A percentile compares a stretch with the other conserved stretches of the same genome.
Evolutionary conservation across 495 filamentous ascomycete genomes (phyloP).

Genomic region (Talaromyces ruber): DNA sequence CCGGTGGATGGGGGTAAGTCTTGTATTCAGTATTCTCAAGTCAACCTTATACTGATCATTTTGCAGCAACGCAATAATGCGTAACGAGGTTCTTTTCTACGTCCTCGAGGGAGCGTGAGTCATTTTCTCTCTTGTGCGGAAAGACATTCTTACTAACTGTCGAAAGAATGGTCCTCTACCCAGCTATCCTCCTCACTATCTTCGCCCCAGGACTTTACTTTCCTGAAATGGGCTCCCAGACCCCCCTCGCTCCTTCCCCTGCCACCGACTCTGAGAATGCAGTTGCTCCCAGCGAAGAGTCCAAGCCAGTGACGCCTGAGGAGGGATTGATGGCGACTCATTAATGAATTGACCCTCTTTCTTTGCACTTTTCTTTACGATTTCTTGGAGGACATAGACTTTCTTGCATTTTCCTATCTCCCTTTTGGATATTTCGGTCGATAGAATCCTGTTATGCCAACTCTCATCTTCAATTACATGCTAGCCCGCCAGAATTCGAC

Average conservation of each 20-base stretch:
- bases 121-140: background rate
- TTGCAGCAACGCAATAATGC: conserved; percentile 50
- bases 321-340: background rate
- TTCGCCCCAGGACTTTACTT: conserved; percentile 44
- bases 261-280: background rate
- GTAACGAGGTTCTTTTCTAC: conserved; percentile 54
- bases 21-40: background rate
- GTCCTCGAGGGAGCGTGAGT: conserved; percentile 51
- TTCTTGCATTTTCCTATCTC: background rate
- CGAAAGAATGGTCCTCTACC: conserved; percentile 42
- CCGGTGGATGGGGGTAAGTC: conserved; percentile 49
- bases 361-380: background rate
- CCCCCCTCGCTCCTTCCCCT: background rate
- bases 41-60: background rate
- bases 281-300: background rate
- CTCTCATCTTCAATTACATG: no score
- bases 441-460: no score
- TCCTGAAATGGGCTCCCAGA: conserved; percentile 23
- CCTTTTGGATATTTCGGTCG: background rate
- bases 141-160: background rate
- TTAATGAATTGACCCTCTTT: background rate
- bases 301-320: background rate
- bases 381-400: background rate
- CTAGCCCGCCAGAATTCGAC: no score
- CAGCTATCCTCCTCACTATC: conserved; percentile 32